Base-by-base conservation (phyloP, 208 protist genomes). In the Crithidia fasciculata region DNA sequence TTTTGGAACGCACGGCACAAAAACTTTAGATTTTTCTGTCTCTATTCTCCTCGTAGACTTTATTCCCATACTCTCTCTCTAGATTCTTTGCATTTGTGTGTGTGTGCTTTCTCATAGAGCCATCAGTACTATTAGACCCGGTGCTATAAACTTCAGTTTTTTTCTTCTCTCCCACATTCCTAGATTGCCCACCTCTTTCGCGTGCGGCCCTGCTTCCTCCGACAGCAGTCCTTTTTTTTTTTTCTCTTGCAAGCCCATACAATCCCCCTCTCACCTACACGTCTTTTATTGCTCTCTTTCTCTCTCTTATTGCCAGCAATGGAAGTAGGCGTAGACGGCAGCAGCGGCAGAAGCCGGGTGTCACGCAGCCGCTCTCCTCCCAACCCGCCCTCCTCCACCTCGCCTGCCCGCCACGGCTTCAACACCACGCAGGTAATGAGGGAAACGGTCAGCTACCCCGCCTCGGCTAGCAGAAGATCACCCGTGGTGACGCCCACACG, bases 91-190 rank as follows among this genome's bases (percentile, higher is more conserved):
- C 1, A 2, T 28, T 28, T 28, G 28, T 28, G 28, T 28, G 28
- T 28, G 28, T 28, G 28, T 28, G 0, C 28, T 28, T 28, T 28
- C 28, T 1, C 28, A 28, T 28, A 28, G 28, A 28, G 28, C 28
- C 28, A 28, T 0, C 28, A 28, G 28, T 1, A 28, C 28, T 28
- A 28, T 28, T 28, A 28, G 28, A 28, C 28, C 28, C 28, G 28
- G 28, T 28, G 28, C 28, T 1, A 28, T 28, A 28, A 28, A 28
- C 0, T 28, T n/a, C n/a, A 28, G 1, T 28, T 28, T 58, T 54
- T 45, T 72, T 63, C 55, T 68, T 65, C 37, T 65, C 55, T 45
- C 63, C 49, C 40, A 41, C 28, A 15, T 72, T 37, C 13, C 16
- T 43, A 19, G 16, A 7, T 50, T 18, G 52, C 8, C 36, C 5